phyloP scores from a whole-genome alignment of 1,139 yeast species.

The Pichia sp. region DNA sequence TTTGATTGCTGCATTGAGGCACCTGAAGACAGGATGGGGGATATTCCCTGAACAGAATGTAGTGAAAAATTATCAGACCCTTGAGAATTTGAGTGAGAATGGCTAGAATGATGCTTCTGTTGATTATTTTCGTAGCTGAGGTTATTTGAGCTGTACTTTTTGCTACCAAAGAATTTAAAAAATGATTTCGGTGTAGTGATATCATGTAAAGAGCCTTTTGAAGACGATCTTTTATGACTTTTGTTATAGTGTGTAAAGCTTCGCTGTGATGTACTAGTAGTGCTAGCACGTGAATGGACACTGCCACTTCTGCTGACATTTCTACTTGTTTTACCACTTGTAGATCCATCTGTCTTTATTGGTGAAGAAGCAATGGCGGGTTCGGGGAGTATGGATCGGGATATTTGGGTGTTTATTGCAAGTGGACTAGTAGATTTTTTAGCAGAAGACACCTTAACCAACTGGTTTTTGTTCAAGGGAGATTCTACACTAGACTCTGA shows the following conservation, averaged over 20 bases:
- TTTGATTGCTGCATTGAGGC: background rate
- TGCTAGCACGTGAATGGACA: constrained; percentile 7
- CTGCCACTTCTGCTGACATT: constrained; percentile 8
- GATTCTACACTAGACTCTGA: background rate
- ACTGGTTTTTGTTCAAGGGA: background rate
- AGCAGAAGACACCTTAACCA: background rate
- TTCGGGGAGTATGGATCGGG: background rate
- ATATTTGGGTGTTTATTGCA: background rate
- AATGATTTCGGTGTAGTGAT: constrained; percentile 32
- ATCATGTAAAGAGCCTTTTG: constrained; percentile 28
- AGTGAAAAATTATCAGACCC: constrained; percentile 9
- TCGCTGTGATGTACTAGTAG: constrained; percentile 43
- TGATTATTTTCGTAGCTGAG: background rate
- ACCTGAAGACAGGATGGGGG: constrained; percentile 2
- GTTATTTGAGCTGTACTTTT: constrained; percentile 7
- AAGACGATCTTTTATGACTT: constrained; percentile 26
- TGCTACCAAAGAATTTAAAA: constrained; percentile 29
- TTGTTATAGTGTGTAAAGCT: constrained; percentile 39
- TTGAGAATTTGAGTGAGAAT: constrained; percentile 10
- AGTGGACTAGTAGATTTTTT: background rate
- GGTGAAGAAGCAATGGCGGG: constrained; percentile 4
- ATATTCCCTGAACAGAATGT: constrained; percentile 2
- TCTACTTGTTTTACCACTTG: background rate
- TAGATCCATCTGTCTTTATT: background rate
- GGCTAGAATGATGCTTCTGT: background rate